A percentile compares a stretch with the other conserved stretches of the same genome.
phyloP scores from a whole-genome alignment of 2,329 filamentous ascomycete genomes.

The Endoconidiophora polonica region DNA sequence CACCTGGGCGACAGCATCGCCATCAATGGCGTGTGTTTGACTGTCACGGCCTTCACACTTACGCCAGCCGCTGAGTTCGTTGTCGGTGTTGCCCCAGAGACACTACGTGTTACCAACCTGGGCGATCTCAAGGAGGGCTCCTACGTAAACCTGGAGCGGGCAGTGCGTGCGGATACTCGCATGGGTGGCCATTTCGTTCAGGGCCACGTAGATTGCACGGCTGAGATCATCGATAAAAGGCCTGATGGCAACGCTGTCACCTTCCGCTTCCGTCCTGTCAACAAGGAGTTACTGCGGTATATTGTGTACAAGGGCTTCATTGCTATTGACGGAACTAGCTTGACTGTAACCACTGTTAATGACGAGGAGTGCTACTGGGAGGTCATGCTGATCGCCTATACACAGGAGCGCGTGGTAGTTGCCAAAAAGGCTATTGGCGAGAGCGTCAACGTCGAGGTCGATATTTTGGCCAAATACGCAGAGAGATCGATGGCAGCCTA shows the following conservation, averaged over 20 bases:
- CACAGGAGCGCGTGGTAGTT: slow-evolving; percentile 78
- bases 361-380: slow-evolving; percentile 74
- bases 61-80: slow-evolving; percentile 45
- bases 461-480: slow-evolving; percentile 72
- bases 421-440: slow-evolving; percentile 65
- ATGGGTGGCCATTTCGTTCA: slow-evolving; percentile 99
- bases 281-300: slow-evolving; percentile 58
- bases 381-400: slow-evolving; percentile 96
- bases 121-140: slow-evolving; percentile 50
- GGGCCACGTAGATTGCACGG: slow-evolving; percentile 87
- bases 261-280: slow-evolving; percentile 61
- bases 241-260: slow-evolving; percentile 83
- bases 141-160: slow-evolving; percentile 81
- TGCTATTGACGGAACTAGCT: slow-evolving; percentile 80
- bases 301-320: slow-evolving; percentile 95
- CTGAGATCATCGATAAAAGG: slow-evolving; percentile 52
- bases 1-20: slow-evolving; percentile 85
- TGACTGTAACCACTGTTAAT: slow-evolving; percentile 78
- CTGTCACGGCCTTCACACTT: slow-evolving; percentile 46
- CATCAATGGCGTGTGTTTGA: slow-evolving; percentile 91
- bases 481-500: slow-evolving; percentile 80
- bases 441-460: slow-evolving; percentile 80
- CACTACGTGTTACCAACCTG: slow-evolving; percentile 88
- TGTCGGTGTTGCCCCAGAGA: slow-evolving; percentile 89
- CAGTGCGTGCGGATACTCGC: slow-evolving; percentile 75